Base-by-base conservation (phyloP, 208 protist species). In the Plasmodiophora brassicae region DNA sequence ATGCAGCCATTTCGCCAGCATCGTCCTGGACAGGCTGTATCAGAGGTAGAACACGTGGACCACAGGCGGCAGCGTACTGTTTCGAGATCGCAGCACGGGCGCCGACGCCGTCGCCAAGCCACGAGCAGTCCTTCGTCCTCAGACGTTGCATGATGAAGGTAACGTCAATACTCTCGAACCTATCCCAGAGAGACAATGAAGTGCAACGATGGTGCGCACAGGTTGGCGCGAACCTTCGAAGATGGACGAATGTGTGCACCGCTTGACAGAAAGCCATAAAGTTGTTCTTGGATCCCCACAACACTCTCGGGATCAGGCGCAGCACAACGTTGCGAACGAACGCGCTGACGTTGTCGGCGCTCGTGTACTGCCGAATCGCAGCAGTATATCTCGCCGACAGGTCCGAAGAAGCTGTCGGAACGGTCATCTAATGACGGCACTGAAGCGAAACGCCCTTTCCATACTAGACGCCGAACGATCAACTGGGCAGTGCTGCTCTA, bases 301-400 rank as follows among this genome's bases (percentile, higher is more conserved):
- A 36, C n/a, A 44, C 41, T n/a, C n/a, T 32, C n/a, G 65, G 65
- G n/a, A 78, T 32, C 10, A 78, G 10, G 32, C 65, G 65, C 65
- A 78, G 20, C 14, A 78, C 14, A 14, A 78, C 65, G 20, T 78
- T n/a, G 10, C 65, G 5, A 14, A 78, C 32, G n/a, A 78, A 78
- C 41, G 5, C 41, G 41, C 14, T 5, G n/a, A 78, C 65, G 20
- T 78, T 32, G 5, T 78, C 14, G 41, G 65, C 14, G 20, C 5
- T 78, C n/a, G 65, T 36, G n/a, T 38, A 78, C n/a, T 78, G 65
- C 65, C 41, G 65, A 14, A 78, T n/a, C n/a, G n/a, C n/a, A n/a
- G n/a, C n/a, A n/a, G n/a, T n/a, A n/a, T n/a, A n/a, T n/a, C n/a
- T n/a, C n/a, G n/a, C n/a, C n/a, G n/a, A n/a, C n/a, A n/a, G n/a